Percentiles rank a stretch among this genome's conserved stretches.
These are phyloP conservation scores for Podospora pseudoanserina DNA, from an alignment of 495 filamentous ascomycete genomes.

Conservation along the genomic window DNA sequence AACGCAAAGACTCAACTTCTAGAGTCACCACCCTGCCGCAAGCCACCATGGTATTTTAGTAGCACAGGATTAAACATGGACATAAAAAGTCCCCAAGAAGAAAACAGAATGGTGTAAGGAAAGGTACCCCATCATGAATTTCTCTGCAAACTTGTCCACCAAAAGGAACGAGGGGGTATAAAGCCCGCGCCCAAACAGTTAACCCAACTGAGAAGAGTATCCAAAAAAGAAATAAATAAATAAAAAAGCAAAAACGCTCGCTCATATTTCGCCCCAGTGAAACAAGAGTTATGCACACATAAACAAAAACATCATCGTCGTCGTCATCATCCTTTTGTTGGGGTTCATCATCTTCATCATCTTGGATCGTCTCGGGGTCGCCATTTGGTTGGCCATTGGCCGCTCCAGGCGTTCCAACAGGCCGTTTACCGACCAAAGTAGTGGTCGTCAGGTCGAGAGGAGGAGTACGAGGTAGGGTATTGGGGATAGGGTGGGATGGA, in stretches of 20 bases:
- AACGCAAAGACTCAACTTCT: not conserved
- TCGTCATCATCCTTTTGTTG: conserved; percentile 20
- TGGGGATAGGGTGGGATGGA: conserved; percentile 17
- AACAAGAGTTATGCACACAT: conserved; percentile 10
- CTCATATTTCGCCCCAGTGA: conserved; percentile 19
- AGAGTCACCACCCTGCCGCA: not conserved
- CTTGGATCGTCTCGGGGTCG: not conserved
- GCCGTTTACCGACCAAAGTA: conserved; percentile 6
- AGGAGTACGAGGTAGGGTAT: conserved; percentile 15
- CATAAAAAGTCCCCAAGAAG: not conserved
- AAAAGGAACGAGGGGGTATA: not conserved
- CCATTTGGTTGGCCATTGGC: not conserved
- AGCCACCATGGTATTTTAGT: not conserved
- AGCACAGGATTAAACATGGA: not conserved
- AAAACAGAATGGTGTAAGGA: not conserved
- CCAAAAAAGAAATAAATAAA: not conserved
- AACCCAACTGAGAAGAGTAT: conserved; percentile 1
- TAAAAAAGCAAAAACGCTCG: conserved; percentile 25
- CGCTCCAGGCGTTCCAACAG: not conserved
- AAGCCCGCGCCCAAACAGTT: not conserved
- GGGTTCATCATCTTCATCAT: conserved; percentile 1
- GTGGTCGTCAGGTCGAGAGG: conserved; percentile 12
- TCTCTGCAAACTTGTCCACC: not conserved
- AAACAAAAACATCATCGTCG: conserved; percentile 13
- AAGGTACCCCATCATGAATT: not conserved